Evolutionary conservation across 768 basidiomycete species (phyloP).

Genomic region (Boletus rubroflammeus): DNA sequence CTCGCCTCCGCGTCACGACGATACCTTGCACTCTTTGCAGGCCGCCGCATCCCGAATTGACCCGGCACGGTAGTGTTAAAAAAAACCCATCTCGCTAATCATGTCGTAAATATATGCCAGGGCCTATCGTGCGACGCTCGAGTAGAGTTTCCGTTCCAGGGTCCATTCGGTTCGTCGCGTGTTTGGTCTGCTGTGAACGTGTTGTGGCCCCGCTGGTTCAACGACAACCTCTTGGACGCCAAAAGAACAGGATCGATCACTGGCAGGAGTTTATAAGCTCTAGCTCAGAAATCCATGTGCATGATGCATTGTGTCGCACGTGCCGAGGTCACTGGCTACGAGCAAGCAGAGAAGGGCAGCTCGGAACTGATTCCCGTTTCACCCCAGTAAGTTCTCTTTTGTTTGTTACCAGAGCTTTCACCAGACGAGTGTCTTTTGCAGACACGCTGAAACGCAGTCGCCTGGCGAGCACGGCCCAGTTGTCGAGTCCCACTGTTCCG

Average conservation of each 20-base stretch:
- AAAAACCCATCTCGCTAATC: neutral
- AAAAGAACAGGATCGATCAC: neutral
- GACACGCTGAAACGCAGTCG: neutral
- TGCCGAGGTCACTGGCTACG: neutral
- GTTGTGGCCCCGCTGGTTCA: neutral
- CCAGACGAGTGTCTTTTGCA: neutral
- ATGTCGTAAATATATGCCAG: neutral
- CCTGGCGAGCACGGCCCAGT: neutral
- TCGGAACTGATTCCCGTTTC: neutral
- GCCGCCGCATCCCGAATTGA: neutral
- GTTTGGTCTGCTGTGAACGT: neutral
- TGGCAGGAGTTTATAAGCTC: neutral
- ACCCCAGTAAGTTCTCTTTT: conserved; percentile 1
- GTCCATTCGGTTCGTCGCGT: too few relatives aligned
- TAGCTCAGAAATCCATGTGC: neutral
- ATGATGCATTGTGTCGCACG: neutral
- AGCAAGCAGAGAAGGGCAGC: neutral
- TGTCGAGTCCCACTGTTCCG: neutral
- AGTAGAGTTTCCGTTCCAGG: neutral
- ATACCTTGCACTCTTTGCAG: neutral
- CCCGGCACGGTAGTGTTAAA: neutral
- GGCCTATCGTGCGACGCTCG: neutral
- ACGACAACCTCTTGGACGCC: neutral
- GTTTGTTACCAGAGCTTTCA: neutral
- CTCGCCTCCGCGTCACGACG: neutral